A percentile compares a stretch with the other conserved stretches of the same genome.
Evolutionary conservation across 179 eudicot genomes (phyloP).

Genomic region (Nepenthes alata): DNA sequence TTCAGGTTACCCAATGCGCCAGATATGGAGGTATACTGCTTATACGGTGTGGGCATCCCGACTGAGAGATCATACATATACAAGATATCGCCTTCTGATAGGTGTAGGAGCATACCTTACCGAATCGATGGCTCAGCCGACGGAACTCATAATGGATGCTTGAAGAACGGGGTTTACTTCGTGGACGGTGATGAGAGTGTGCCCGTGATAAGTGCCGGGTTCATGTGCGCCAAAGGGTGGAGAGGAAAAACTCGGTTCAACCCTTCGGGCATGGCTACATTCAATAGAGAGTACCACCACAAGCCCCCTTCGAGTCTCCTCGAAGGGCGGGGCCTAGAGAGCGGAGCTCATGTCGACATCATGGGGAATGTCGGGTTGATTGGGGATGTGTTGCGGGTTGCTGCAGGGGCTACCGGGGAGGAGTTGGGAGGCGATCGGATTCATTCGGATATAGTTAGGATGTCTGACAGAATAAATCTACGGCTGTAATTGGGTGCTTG

Average conservation of each 20-base stretch:
- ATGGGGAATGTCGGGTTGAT: constrained; percentile 52
- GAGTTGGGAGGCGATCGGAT: constrained; percentile 42
- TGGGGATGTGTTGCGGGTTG: constrained; percentile 47
- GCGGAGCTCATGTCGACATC: constrained; percentile 54
- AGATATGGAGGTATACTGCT: constrained; percentile 44
- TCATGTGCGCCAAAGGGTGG: constrained; percentile 62
- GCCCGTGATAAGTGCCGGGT: constrained; percentile 49
- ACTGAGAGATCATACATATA: constrained; percentile 56
- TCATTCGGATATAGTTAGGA: constrained; percentile 34
- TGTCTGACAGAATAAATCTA: constrained; percentile 31
- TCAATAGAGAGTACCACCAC: constrained; percentile 39
- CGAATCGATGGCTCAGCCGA: constrained; percentile 46
- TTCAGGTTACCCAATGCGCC: constrained; percentile 55
- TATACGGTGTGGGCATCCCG: constrained; percentile 51
- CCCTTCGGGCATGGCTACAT: constrained; percentile 47
- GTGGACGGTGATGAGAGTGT: constrained; percentile 57
- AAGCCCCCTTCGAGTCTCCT: constrained; percentile 42
- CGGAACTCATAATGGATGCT: constrained; percentile 27
- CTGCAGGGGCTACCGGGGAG: constrained; percentile 40
- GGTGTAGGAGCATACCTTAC: constrained; percentile 41
- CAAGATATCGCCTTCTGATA: constrained; percentile 33
- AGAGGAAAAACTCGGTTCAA: constrained; percentile 47
- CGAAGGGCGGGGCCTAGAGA: constrained; percentile 43
- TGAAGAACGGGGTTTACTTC: constrained; percentile 38
- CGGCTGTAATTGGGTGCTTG: constrained; percentile 10